Evolutionary conservation across 148 eudicot genomes (phyloP).

Genomic region (Persicaria tinctoria): DNA sequence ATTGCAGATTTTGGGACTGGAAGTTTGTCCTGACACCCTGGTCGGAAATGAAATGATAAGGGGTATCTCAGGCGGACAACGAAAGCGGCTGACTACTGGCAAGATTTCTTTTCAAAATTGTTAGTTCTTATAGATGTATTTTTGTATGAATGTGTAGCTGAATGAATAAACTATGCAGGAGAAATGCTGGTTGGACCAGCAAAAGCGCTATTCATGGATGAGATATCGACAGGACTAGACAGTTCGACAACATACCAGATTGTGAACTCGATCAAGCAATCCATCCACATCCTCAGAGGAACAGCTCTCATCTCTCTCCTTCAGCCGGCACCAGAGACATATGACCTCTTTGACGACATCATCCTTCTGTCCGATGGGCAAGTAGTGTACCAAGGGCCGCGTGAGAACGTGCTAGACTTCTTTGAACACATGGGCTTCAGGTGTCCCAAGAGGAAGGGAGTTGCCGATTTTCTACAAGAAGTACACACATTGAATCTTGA

Average conservation of each 20-base stretch:
- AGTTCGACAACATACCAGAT: constrained; percentile 88
- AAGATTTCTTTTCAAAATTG: not conserved
- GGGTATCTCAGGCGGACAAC: constrained; percentile 84
- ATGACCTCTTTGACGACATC: constrained; percentile 76
- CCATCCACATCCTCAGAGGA: constrained; percentile 78
- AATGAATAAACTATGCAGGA: constrained; percentile 28
- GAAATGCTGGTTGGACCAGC: constrained; percentile 95
- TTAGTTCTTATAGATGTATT: too few species aligned
- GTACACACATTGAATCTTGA: constrained; percentile 24
- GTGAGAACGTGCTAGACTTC: constrained; percentile 72
- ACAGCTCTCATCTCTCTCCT: constrained; percentile 79
- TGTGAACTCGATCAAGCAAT: constrained; percentile 67
- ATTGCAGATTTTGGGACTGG: constrained; percentile 74
- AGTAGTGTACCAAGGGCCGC: constrained; percentile 84
- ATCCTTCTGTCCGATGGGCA: constrained; percentile 81
- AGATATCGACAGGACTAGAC: constrained; percentile 89
- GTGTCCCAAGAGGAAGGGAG: constrained; percentile 89
- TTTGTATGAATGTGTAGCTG: not conserved
- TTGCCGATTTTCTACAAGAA: constrained; percentile 88
- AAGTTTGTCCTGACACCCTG: constrained; percentile 70
- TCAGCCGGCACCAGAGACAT: constrained; percentile 90
- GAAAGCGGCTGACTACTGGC: constrained; percentile 81
- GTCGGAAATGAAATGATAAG: constrained; percentile 79
- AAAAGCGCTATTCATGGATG: constrained; percentile 83
- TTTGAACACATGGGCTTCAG: constrained; percentile 77